Evolutionary conservation across 306 rosid genomes (phyloP).

Genomic region (Fragaria vesca): DNA sequence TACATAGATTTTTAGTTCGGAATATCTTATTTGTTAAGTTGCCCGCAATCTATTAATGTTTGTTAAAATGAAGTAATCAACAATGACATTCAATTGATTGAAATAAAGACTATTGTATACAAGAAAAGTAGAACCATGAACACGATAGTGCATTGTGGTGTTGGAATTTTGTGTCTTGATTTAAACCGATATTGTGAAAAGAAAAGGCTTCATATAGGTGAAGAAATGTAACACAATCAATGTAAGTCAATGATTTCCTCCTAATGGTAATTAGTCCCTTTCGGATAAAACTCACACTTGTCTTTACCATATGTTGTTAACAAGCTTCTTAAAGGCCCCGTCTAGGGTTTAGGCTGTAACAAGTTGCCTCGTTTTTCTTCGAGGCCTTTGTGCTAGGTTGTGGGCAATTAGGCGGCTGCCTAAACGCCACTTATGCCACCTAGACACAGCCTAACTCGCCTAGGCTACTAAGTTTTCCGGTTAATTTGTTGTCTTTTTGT

Average conservation of each 20-base stretch:
- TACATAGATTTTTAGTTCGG: neutral
- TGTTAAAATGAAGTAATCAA: too few relatives aligned
- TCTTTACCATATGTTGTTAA: neutral
- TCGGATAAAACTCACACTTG: neutral
- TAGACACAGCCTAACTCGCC: rapidly evolving
- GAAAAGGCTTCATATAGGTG: neutral
- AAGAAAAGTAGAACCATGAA: neutral
- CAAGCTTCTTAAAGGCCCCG: too few relatives aligned
- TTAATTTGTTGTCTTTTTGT: too few relatives aligned
- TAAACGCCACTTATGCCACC: too few relatives aligned
- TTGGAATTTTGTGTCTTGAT: neutral
- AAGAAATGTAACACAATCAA: neutral
- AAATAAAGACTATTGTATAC: neutral
- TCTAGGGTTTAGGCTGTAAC: rapidly evolving
- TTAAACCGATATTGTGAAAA: neutral
- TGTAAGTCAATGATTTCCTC: neutral
- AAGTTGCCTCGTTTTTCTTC: too few relatives aligned
- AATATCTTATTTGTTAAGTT: neutral
- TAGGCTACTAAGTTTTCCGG: too few relatives aligned
- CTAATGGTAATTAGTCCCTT: neutral
- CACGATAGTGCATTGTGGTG: neutral
- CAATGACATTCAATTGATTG: neutral
- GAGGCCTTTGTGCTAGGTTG: too few relatives aligned
- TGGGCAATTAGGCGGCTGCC: too few relatives aligned
- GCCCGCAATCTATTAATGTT: neutral